These are phyloP conservation scores for Termitomyces sp. DNA, from an alignment of 768 basidiomycete species.

Conservation along the genomic window DNA sequence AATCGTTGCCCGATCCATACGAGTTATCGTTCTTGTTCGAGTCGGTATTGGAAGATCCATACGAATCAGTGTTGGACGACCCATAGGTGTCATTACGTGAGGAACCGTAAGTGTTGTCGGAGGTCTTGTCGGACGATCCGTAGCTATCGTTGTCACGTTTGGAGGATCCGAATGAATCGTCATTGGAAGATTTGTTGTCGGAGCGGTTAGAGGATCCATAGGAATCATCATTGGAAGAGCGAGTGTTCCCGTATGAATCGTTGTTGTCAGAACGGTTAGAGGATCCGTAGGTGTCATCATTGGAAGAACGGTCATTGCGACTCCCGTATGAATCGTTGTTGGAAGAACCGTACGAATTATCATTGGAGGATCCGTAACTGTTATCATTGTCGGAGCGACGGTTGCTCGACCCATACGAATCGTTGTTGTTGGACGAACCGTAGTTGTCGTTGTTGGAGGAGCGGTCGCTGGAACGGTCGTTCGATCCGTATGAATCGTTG, in stretches of 20 bases:
- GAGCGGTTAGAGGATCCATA: neutral
- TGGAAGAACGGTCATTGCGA: conserved; percentile 15
- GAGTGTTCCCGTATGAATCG: conserved; percentile 13
- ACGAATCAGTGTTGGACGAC: conserved; percentile 4
- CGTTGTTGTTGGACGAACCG: conserved; percentile 23
- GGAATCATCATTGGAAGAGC: conserved; percentile 7
- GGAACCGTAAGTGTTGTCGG: conserved; percentile 17
- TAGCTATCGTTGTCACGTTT: conserved; percentile 18
- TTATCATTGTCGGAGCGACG: conserved; percentile 8
- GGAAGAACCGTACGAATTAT: conserved; percentile 13
- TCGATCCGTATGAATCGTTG: conserved; percentile 20
- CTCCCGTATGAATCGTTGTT: conserved; percentile 15
- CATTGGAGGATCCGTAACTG: conserved; percentile 2
- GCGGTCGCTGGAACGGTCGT: neutral
- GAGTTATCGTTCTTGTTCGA: conserved; percentile 14
- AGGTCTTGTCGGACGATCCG: conserved; percentile 20
- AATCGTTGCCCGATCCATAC: conserved; percentile 8
- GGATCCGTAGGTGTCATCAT: conserved; percentile 19
- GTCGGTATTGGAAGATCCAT: conserved; percentile 9
- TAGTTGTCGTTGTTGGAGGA: conserved; percentile 17
- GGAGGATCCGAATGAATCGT: conserved; percentile 19
- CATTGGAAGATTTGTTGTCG: conserved; percentile 23
- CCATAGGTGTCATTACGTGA: conserved; percentile 20
- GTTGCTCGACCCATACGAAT: conserved; percentile 17
- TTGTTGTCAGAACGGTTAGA: conserved; percentile 15